Conservation (phyloP, 257 asterid species). For the Solanum gandarillasii region DNA sequence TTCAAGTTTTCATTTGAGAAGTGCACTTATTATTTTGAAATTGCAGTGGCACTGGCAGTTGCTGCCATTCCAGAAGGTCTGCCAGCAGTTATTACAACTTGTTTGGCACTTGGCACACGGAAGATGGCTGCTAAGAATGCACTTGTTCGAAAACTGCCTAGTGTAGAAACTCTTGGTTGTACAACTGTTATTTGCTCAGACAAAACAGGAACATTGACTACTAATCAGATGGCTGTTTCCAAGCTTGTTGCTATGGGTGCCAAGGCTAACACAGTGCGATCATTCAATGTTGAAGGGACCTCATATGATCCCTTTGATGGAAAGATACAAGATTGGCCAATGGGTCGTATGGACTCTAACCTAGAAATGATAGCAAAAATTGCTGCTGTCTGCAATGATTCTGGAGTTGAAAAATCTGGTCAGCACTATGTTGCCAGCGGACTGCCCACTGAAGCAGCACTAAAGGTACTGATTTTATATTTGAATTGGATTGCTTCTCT, state of each 20-base stretch:
- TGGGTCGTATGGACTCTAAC: slow-evolving; percentile 59
- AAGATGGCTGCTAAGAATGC: slow-evolving; percentile 99
- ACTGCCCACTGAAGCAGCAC: slow-evolving; percentile 95
- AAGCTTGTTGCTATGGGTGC: slow-evolving; percentile 82
- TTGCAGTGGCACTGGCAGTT: slow-evolving; percentile 97
- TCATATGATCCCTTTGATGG: slow-evolving; percentile 86
- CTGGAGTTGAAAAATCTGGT: slow-evolving; percentile 79
- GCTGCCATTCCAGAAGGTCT: slow-evolving; percentile 99
- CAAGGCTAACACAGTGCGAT: slow-evolving; percentile 30
- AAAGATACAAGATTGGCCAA: slow-evolving; percentile 64
- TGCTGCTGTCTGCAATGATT: slow-evolving; percentile 95
- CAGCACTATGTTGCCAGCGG: slow-evolving; percentile 68
- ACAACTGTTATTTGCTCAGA: slow-evolving; percentile 98
- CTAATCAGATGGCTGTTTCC: slow-evolving; percentile 96
- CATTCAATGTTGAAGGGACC: slow-evolving; percentile 77
- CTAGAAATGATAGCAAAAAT: slow-evolving; percentile 88
- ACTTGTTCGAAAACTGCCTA: slow-evolving; percentile 96
- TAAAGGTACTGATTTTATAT: slow-evolving; percentile 45
- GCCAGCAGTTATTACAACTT: slow-evolving; percentile 95
- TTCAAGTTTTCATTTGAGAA: slow-evolving; percentile 96
- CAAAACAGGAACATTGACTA: slow-evolving; percentile 93
- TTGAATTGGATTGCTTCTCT: not conserved
- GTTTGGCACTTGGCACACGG: slow-evolving; percentile 97
- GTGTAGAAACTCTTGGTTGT: slow-evolving; percentile 99
- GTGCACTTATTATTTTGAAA: slow-evolving; percentile 97